phyloP scores from a whole-genome alignment of 805 yeast genomes.

The Saturnispora gosingensis region DNA sequence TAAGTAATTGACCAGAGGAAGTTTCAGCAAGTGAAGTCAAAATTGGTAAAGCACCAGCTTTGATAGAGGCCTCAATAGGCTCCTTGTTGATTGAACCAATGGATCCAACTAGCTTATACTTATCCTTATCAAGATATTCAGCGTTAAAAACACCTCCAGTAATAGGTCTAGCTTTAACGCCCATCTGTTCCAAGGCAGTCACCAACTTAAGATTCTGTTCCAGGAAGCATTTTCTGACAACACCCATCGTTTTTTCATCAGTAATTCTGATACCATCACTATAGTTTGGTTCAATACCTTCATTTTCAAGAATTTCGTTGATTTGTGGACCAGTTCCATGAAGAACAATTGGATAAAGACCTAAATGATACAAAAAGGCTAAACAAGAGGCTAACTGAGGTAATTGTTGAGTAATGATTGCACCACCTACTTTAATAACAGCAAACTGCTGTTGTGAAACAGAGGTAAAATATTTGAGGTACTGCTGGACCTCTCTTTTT shows the following conservation, averaged over 20 bases:
- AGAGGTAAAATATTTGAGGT: slow-evolving; percentile 90
- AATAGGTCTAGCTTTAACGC: slow-evolving; percentile 97
- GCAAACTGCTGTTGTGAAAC: slow-evolving; percentile 97
- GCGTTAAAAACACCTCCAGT: slow-evolving; percentile 97
- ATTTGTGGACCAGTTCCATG: slow-evolving; percentile 99
- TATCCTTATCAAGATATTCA: slow-evolving; percentile 79
- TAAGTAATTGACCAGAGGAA: slow-evolving; percentile 89
- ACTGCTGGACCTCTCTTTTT: slow-evolving; percentile 96
- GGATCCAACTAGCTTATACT: slow-evolving; percentile 88
- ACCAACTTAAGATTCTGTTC: slow-evolving; percentile 94
- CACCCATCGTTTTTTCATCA: slow-evolving; percentile 88
- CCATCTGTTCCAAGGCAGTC: slow-evolving; percentile 91
- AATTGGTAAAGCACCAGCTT: slow-evolving; percentile 94
- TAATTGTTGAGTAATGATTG: slow-evolving; percentile 90
- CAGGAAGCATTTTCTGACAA: slow-evolving; percentile 88
- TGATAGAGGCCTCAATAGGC: slow-evolving; percentile 87
- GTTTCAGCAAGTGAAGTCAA: slow-evolving; percentile 96
- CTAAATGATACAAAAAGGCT: slow-evolving; percentile 94
- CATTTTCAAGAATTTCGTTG: slow-evolving; percentile 84
- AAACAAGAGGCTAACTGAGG: slow-evolving; percentile 91
- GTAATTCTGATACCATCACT: slow-evolving; percentile 96
- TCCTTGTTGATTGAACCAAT: slow-evolving; percentile 79
- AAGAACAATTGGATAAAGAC: slow-evolving; percentile 89
- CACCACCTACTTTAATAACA: slow-evolving; percentile 98
- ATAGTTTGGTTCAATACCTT: slow-evolving; percentile 93